Percentiles rank a stretch among this genome's conserved stretches.
These are phyloP conservation scores for Chlamydomonas incerta DNA, from an alignment of 139 green algal species.

Conservation along the genomic window DNA sequence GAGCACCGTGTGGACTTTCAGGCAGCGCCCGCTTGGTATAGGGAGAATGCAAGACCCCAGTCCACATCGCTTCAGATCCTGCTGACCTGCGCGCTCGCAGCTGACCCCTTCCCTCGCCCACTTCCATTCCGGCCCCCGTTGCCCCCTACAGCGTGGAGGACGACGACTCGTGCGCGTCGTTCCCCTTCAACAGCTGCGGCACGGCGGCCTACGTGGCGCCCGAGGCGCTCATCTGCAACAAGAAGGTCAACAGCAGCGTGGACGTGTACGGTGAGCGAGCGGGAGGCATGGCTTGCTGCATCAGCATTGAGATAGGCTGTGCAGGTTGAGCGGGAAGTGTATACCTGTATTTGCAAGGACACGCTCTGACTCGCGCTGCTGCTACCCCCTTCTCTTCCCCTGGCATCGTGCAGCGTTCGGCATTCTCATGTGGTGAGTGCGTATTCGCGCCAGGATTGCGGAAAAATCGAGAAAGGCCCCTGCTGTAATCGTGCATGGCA, in stretches of 20 bases:
- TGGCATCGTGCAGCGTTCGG: conserved; percentile 45
- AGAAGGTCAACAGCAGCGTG: conserved; percentile 71
- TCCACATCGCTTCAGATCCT: too few relatives aligned
- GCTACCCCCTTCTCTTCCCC: not conserved
- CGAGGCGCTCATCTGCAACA: conserved; percentile 70
- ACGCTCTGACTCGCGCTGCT: not conserved
- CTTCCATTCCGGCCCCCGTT: not conserved
- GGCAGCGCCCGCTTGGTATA: too few relatives aligned
- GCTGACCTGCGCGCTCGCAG: too few relatives aligned
- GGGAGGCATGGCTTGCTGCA: conserved; percentile 5
- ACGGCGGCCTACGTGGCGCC: conserved; percentile 71
- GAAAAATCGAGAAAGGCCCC: too few relatives aligned
- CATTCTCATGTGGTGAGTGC: conserved; percentile 54
- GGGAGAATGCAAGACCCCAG: too few relatives aligned
- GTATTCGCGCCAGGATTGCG: too few relatives aligned
- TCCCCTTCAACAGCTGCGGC: conserved; percentile 75
- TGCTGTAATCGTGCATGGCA: too few relatives aligned
- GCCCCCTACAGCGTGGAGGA: conserved; percentile 59
- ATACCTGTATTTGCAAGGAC: too few relatives aligned
- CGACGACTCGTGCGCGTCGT: conserved; percentile 62
- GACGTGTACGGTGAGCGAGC: conserved; percentile 58
- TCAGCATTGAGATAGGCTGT: too few relatives aligned
- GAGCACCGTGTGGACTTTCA: too few relatives aligned
- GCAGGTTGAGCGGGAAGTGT: too few relatives aligned
- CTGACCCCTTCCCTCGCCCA: not conserved